Percentiles rank a stretch among this genome's conserved stretches.
These are phyloP conservation scores for Meripilus lineatus DNA, from an alignment of 1,284 basidiomycete species.

Conservation along the genomic window DNA sequence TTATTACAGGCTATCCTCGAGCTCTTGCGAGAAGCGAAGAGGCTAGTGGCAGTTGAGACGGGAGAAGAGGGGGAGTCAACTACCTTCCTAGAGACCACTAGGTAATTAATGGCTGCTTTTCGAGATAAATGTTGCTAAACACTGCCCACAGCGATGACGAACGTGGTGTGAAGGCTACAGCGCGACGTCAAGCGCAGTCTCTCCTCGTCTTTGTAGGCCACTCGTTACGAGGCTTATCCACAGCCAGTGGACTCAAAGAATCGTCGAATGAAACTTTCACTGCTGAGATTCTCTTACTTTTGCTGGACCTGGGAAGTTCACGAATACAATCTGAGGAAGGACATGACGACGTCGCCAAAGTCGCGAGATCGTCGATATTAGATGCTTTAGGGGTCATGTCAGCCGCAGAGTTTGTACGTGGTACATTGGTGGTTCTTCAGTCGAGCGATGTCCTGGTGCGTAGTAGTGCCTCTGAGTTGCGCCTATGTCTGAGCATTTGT, in stretches of 20 bases:
- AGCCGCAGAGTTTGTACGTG: conserved; percentile 58
- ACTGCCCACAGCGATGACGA: conserved; percentile 46
- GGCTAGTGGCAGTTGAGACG: conserved; percentile 48
- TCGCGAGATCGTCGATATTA: conserved; percentile 43
- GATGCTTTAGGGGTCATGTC: conserved; percentile 57
- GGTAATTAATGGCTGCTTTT: conserved; percentile 22
- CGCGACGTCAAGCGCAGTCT: conserved; percentile 57
- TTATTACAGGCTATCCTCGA: conserved; percentile 55
- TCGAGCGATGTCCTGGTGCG: conserved; percentile 45
- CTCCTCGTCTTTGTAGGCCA: conserved; percentile 57
- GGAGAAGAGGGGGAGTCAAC: conserved; percentile 26
- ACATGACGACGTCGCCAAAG: conserved; percentile 40
- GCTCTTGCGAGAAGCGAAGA: conserved; percentile 60
- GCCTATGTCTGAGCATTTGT: neutral
- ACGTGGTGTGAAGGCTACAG: conserved; percentile 37
- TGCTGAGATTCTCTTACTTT: conserved; percentile 36
- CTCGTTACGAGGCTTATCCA: conserved; percentile 30
- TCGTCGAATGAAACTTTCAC: conserved; percentile 24
- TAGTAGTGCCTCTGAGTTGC: neutral
- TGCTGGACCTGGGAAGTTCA: conserved; percentile 39
- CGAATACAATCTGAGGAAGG: conserved; percentile 26
- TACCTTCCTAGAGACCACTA: conserved; percentile 54
- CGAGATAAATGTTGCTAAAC: conserved; percentile 6
- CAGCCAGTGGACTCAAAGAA: conserved; percentile 17
- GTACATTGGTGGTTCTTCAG: conserved; percentile 48